These are phyloP conservation scores for Periconia macrospinosa DNA, from an alignment of 2,329 filamentous ascomycete genomes.

Conservation along the genomic window DNA sequence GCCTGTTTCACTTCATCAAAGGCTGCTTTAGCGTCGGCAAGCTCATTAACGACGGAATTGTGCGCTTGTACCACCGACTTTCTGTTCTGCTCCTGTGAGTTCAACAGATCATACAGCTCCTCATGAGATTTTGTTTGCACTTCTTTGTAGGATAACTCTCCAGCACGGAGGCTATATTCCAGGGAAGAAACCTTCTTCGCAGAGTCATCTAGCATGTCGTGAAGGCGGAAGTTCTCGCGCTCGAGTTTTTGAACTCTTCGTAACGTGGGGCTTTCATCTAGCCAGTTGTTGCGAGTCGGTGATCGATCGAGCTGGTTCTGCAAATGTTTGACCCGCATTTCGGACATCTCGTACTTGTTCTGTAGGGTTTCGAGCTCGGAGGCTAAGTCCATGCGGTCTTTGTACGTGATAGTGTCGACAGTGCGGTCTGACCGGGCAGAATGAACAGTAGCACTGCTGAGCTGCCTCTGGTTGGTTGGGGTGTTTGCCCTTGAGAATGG, in stretches of 20 bases:
- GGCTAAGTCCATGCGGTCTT: constrained; percentile 87
- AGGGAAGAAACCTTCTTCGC: constrained; percentile 87
- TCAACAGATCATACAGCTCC: constrained; percentile 89
- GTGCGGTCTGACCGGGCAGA: constrained; percentile 84
- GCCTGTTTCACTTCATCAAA: constrained; percentile 86
- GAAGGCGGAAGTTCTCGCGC: constrained; percentile 84
- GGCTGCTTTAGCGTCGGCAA: constrained; percentile 82
- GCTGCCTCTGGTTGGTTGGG: constrained; percentile 69
- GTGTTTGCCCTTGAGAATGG: constrained; percentile 77
- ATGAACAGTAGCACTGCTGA: constrained; percentile 69
- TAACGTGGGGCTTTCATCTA: constrained; percentile 77
- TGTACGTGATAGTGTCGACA: constrained; percentile 79
- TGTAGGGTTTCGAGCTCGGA: constrained; percentile 89
- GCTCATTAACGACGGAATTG: constrained; percentile 80
- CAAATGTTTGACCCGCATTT: constrained; percentile 94
- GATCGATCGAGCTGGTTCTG: constrained; percentile 82
- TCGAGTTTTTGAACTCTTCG: constrained; percentile 88
- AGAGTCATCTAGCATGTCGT: constrained; percentile 94
- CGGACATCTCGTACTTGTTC: constrained; percentile 87
- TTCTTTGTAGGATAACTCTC: constrained; percentile 85
- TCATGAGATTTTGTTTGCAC: constrained; percentile 92
- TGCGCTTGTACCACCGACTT: constrained; percentile 80
- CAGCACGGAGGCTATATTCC: constrained; percentile 83
- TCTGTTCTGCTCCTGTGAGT: constrained; percentile 87
- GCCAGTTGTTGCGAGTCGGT: constrained; percentile 61